These are phyloP conservation scores for Penicillium olsonii DNA, from an alignment of 2,329 filamentous ascomycete genomes.

Conservation along the genomic window DNA sequence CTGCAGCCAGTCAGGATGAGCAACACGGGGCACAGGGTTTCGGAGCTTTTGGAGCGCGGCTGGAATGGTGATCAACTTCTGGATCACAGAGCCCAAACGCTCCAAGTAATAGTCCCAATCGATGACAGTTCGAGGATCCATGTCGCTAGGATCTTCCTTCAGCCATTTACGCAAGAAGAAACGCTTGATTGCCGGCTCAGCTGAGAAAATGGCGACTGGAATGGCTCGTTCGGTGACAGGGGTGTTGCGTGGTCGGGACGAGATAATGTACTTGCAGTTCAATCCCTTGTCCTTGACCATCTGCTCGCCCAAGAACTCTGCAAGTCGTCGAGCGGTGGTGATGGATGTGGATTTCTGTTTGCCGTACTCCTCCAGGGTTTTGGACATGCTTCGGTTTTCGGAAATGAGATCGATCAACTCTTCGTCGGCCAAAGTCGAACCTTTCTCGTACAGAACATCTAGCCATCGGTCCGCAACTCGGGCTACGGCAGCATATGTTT, in stretches of 20 bases:
- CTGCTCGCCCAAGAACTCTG: slow-evolving; percentile 94
- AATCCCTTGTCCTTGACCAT: slow-evolving; percentile 99
- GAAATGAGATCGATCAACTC: slow-evolving; percentile 99
- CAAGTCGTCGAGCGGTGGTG: slow-evolving; percentile 90
- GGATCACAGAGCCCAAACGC: slow-evolving; percentile 92
- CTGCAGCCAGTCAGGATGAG: slow-evolving; percentile 96
- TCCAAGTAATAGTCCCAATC: slow-evolving; percentile 99
- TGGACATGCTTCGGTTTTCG: slow-evolving; percentile 97
- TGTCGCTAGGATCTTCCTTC: slow-evolving; percentile 86
- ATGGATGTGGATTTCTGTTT: slow-evolving; percentile 98
- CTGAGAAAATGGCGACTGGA: slow-evolving; percentile 95
- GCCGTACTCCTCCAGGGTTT: slow-evolving; percentile 95
- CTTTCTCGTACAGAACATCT: slow-evolving; percentile 87
- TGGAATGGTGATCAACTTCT: slow-evolving; percentile 98
- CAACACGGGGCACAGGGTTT: slow-evolving; percentile 90
- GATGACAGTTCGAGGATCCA: slow-evolving; percentile 84
- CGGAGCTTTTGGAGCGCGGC: slow-evolving; percentile 91
- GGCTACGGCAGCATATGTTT: slow-evolving; percentile 89
- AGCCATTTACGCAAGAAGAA: slow-evolving; percentile 94
- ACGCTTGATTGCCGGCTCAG: slow-evolving; percentile 82
- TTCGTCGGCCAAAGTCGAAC: slow-evolving; percentile 87
- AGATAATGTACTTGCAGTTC: slow-evolving; percentile 99
- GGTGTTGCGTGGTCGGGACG: slow-evolving; percentile 77
- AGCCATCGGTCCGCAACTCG: slow-evolving; percentile 96
- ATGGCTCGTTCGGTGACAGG: slow-evolving; percentile 94